Base-by-base conservation (phyloP, 2,329 filamentous ascomycete species). In the Aureobasidium sp. region DNA sequence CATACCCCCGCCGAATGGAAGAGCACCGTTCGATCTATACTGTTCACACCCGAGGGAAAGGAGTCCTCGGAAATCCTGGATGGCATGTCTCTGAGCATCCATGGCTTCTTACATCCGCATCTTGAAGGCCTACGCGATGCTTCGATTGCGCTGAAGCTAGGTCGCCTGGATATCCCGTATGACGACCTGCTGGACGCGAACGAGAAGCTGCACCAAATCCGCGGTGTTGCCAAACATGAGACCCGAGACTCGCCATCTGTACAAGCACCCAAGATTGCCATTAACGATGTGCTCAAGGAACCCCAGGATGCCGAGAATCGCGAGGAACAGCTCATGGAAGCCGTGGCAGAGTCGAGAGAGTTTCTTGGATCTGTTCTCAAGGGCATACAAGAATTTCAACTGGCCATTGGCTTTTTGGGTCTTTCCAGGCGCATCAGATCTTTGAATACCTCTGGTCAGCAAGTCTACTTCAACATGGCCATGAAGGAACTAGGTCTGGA, bases 401-500 rank as follows among this genome's bases (percentile, higher is more conserved):
- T 99, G 69, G 93, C 92, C 0, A 85, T 97, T 70, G 93, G 93
- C 74, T 94, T 93, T 73, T 83, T 97, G 67, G 90, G 91, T 19
- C 76, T 99, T 63, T 92, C 90, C 24, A 94, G 91, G 73, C 87
- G 86, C 68, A 82, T 97, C 14, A 81, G 87, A 42, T 81, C 85
- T 1, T 79, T 90, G 63, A 84, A 86, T 65, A 81, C 87, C 3
- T 81, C 81, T 3, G 85, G 87, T 31, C 80, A 82, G n/a, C 87
- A 90, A 3, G 82, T 96, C 8, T 85, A 89, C 63, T 80, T 97
- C 64, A 96, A 93, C 70, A 83, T 92, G 48, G 91, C 93, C 7
- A 96, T 96, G 83, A 97, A 99, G 73, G 95, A 99, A 72, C 85
- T 99, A 45, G 93, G 93, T 64, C 83, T 99, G 71, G 94, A 99